Conservation (phyloP, 441 rosid species). For the Brassica hybrid region DNA sequence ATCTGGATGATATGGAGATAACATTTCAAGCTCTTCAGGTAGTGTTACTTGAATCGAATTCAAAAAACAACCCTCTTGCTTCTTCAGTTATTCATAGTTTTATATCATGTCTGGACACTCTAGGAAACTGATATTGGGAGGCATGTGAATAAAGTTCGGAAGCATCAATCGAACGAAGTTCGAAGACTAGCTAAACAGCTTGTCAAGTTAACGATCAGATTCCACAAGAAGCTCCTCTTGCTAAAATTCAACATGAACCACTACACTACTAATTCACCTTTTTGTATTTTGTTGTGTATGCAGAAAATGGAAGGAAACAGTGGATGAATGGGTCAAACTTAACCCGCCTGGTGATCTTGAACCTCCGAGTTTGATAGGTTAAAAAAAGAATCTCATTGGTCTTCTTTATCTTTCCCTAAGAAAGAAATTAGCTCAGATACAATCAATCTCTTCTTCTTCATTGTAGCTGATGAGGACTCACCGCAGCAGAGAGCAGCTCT, state of each 20-base stretch:
- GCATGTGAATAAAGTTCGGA: constrained; percentile 77
- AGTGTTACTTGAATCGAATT: not conserved
- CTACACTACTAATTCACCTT: constrained; percentile 2
- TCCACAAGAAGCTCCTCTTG: not conserved
- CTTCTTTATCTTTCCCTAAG: not conserved
- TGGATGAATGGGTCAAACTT: constrained; percentile 91
- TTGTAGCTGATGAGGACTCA: constrained; percentile 85
- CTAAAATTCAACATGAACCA: not conserved
- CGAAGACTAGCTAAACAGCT: constrained; percentile 83
- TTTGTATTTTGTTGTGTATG: constrained; percentile 27
- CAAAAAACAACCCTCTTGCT: not conserved
- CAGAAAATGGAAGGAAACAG: constrained; percentile 96
- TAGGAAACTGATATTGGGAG: constrained; percentile 84
- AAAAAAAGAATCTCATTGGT: constrained; percentile 24
- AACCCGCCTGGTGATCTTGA: constrained; percentile 82
- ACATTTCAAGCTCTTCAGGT: constrained; percentile 95
- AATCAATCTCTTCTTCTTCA: constrained; percentile 20
- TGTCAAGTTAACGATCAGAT: constrained; percentile 63
- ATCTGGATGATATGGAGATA: constrained; percentile 90
- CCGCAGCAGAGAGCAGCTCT: constrained; percentile 70
- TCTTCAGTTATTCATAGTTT: not conserved
- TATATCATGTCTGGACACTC: constrained; percentile 22
- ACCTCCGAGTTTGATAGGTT: constrained; percentile 78
- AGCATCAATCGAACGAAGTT: constrained; percentile 75
- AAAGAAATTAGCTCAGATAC: not conserved